Evolutionary conservation across 345 rosid species (phyloP).

Genomic region (Nasturtium officinale): DNA sequence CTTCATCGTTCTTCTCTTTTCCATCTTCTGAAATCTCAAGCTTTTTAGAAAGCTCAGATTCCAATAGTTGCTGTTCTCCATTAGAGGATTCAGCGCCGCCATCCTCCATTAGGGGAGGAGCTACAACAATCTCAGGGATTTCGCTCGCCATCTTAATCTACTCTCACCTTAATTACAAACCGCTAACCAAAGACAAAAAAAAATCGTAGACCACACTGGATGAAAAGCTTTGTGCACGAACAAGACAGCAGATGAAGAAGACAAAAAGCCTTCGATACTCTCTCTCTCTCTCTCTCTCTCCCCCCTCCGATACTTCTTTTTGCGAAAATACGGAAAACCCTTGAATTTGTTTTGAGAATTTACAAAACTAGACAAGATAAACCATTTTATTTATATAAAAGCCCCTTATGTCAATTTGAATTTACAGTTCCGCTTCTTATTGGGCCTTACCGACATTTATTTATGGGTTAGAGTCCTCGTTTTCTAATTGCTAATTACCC

Average conservation of each 20-base stretch:
- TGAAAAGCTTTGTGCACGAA: background rate
- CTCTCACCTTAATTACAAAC: slow-evolving; percentile 10
- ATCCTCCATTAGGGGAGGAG: slow-evolving; percentile 44
- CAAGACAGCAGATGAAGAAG: slow-evolving; percentile 9
- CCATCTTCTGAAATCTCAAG: slow-evolving; percentile 46
- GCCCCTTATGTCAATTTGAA: background rate
- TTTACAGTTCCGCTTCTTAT: background rate
- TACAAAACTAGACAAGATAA: background rate
- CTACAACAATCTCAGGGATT: slow-evolving; percentile 39
- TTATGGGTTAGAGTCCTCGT: background rate
- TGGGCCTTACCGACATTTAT: background rate
- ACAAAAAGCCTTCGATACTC: slow-evolving; percentile 3
- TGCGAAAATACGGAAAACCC: slow-evolving; percentile 1
- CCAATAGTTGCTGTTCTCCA: slow-evolving; percentile 30
- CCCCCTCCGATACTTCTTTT: background rate
- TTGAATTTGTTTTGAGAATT: background rate
- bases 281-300: slow-evolving; percentile 3
- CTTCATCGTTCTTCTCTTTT: slow-evolving; percentile 55
- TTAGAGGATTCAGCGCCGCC: slow-evolving; percentile 40
- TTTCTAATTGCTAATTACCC: background rate
- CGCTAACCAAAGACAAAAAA: background rate
- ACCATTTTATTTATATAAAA: background rate
- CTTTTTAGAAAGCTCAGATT: slow-evolving; percentile 40
- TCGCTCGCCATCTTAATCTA: slow-evolving; percentile 52
- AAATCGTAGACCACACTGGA: background rate